These are phyloP conservation scores for Poa annua DNA, from an alignment of 176 grass and related monocot genomes.

Conservation along the genomic window DNA sequence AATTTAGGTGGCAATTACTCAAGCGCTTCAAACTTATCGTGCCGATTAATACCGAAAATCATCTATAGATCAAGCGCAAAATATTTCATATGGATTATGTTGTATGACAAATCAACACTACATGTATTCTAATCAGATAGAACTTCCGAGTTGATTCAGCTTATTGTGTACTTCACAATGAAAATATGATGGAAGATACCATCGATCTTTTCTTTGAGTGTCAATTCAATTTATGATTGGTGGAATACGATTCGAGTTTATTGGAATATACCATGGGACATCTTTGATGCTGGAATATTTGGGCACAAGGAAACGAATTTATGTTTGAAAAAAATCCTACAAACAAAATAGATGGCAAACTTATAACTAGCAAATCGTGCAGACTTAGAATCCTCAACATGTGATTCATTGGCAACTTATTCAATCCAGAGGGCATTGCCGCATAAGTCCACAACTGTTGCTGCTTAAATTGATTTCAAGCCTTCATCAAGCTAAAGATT, in stretches of 20 bases:
- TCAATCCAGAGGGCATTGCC: neutral
- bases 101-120: neutral
- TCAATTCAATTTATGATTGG: neutral
- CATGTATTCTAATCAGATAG: neutral
- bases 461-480: neutral
- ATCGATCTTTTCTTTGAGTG: neutral
- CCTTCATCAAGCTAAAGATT: conserved; percentile 32
- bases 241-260: neutral
- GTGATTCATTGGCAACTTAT: conserved; percentile 28
- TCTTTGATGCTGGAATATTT: conserved; percentile 3
- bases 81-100: neutral
- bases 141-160: neutral
- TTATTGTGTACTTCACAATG: conserved; percentile 1
- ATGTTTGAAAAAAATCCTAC: neutral
- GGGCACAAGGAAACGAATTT: neutral
- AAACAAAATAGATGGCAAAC: conserved; percentile 7
- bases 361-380: neutral
- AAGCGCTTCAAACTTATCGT: neutral
- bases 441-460: neutral
- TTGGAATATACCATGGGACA: neutral
- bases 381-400: neutral
- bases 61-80: neutral
- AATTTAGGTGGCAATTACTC: conserved; percentile 4
- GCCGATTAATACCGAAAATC: neutral
- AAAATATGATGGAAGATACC: neutral